Base-by-base conservation (phyloP, 1,284 basidiomycete species). In the Trametes hirsuta region DNA sequence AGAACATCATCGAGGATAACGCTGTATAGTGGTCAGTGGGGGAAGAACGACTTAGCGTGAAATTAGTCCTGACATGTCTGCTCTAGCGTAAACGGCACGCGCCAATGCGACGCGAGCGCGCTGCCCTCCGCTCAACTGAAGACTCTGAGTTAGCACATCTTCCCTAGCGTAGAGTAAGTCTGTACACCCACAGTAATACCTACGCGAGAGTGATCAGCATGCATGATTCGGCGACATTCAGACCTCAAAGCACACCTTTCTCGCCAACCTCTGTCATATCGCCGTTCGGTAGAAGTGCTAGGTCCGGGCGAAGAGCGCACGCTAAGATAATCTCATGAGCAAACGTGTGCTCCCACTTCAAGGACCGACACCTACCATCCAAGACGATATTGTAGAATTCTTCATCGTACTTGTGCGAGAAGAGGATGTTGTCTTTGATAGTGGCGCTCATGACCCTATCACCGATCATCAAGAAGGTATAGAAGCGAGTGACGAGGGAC, bases 371-470 rank as follows among this genome's bases (percentile, higher is more conserved):
- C 70, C 4, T 52, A 88, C 89, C 89, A 77, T 93, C 88, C 4
- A 92, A 71, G n/a, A 91, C 90, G 15, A 87, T 66, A 55, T 89
- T 81, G 66, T 92, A 93, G 65, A 90, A 93, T 0, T 76, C 79
- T 63, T 91, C 88, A 58, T 97, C 93, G 63, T 91, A 97, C 62
- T 88, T 84, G 72, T 95, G 91, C 8, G 90, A 95, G 76, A 98
- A 98, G 37, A 94, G 71, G 61, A 97, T 97, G 69, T 97, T 97
- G 53, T 95, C 92, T 53, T 88, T 85, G 55, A 97, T 84, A 0
- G 91, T 88, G 0, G 91, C 86, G 2, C 90, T 93, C 72, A 95
- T 82, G 52, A 95, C 86, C 92, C 90, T 90, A 45, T 22, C 6
- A 9, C 3, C 4, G 11, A n/a, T 34, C n/a, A 47, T 34, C n/a